Evolutionary conservation across 2,329 filamentous ascomycete genomes (phyloP), one percentile per base, ranked within the genome.

Genomic region (Stenocarpella maydis): DNA sequence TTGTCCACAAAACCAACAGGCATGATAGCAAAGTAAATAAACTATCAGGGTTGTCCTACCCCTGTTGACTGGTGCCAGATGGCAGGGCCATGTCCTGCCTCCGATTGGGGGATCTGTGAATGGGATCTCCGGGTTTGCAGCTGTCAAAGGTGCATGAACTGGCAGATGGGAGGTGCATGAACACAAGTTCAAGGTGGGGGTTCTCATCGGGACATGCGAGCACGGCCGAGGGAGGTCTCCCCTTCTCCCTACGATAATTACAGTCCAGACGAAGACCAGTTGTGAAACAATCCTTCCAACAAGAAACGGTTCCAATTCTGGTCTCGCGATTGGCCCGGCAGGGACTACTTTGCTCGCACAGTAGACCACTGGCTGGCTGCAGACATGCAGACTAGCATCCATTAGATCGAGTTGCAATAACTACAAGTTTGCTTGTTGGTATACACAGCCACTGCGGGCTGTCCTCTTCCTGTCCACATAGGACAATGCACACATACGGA

Each of bases 141-240:
- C 64, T 67, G 64, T 67, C 64, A 67, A 55, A 67, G 53, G 64
- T 49, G 64, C 64, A 67, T 54, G 64, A 67, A 58, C 64, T 67
- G 31, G 52, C 64, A 67, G 50, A 47, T 55, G 64, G 28, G n/a
- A 55, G 64, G 58, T 37, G 37, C 49, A 58, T 55, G 12, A 58
- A n/a, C n/a, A n/a, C n/a, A n/a, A 47, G 43, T 67, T 26, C 64
- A 55, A 55, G 39, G 63, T n/a, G 39, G n/a, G 31, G 31, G 31
- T 49, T 64, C 24, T 41, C 60, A 50, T 28, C 31, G 12, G 60
- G 28, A 28, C 26, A 50, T 17, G 3, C 28, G n/a, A 24, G 14
- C 5, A 26, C 17, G 55, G 19, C 39, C 39, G 9, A 45, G 24
- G 39, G 17, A 15, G n/a, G 24, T 17, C 17, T 9, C 24, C 31